phyloP scores from a whole-genome alignment of 2,329 filamentous ascomycete genomes.

The Fusarium sp. region DNA sequence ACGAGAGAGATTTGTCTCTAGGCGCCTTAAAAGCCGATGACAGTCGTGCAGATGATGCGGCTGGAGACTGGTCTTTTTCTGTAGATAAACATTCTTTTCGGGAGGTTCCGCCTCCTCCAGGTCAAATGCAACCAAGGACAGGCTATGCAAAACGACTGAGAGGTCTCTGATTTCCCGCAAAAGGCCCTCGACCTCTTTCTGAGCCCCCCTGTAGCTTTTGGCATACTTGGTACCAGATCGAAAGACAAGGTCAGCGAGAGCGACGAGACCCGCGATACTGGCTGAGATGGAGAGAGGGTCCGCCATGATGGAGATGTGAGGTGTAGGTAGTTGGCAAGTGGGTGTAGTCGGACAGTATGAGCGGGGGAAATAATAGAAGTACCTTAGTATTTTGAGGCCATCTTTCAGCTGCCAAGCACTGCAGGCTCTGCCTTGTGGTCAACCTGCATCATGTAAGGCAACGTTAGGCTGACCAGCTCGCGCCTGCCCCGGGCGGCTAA shows the following conservation, averaged over 20 bases:
- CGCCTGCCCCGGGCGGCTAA: no score
- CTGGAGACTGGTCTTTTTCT: background rate
- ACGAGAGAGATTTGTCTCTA: background rate
- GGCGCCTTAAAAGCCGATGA: background rate
- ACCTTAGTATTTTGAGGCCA: background rate
- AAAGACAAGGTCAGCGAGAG: conserved; percentile 31
- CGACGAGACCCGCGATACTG: conserved; percentile 27
- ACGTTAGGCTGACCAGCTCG: no score
- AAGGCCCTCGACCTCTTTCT: conserved; percentile 6
- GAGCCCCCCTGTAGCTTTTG: conserved; percentile 3
- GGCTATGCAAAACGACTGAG: conserved; percentile 3
- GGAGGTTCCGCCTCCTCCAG: background rate
- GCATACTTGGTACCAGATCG: conserved; percentile 6
- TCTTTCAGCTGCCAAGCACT: background rate
- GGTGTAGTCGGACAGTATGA: no score
- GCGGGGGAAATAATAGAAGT: no score
- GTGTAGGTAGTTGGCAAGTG: background rate
- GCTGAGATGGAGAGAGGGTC: conserved; percentile 23
- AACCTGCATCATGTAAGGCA: background rate
- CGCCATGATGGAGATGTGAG: background rate
- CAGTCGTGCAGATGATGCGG: conserved; percentile 1
- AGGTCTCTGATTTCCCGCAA: conserved; percentile 6
- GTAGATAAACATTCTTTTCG: no score
- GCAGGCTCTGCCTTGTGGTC: background rate
- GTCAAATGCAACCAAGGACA: conserved; percentile 2